These are phyloP conservation scores for Nakazawaea anatomiae DNA, from an alignment of 805 yeast species.

Conservation along the genomic window DNA sequence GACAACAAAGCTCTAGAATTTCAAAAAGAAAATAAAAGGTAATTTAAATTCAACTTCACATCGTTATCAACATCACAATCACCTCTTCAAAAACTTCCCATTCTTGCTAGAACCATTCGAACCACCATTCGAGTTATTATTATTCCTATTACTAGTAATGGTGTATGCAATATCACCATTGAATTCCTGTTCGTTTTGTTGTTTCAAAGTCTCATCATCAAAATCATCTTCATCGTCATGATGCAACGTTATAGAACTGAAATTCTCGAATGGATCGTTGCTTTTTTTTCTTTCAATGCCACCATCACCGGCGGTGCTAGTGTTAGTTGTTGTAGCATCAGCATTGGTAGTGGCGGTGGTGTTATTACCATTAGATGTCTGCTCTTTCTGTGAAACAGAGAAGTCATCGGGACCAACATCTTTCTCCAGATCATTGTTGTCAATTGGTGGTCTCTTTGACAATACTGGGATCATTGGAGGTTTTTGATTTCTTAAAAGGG, in stretches of 20 bases:
- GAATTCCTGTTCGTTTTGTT: constrained; percentile 39
- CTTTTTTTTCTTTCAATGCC: background rate
- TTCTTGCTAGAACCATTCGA: constrained; percentile 12
- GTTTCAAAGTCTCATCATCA: constrained; percentile 22
- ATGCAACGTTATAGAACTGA: constrained; percentile 81
- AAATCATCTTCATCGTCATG: constrained; percentile 49
- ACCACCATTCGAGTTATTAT: background rate
- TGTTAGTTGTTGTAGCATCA: too few species aligned
- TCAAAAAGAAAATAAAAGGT: background rate
- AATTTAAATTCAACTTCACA: too few species aligned
- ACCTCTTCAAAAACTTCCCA: constrained; percentile 23
- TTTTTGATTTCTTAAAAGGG: constrained; percentile 80
- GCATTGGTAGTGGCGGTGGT: too few species aligned
- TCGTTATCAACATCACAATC: background rate
- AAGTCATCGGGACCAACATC: constrained; percentile 13
- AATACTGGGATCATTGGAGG: constrained; percentile 95
- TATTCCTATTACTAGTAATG: constrained; percentile 27
- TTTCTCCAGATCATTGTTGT: constrained; percentile 2
- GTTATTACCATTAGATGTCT: background rate
- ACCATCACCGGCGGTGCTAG: too few species aligned
- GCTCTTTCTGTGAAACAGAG: background rate
- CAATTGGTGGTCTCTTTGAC: constrained; percentile 12
- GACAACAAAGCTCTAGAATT: background rate
- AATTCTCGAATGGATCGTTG: constrained; percentile 74
- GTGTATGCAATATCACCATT: constrained; percentile 54